These are phyloP conservation scores for Hypomyces rosellus DNA, from an alignment of 2,329 filamentous ascomycete genomes.

Conservation along the genomic window DNA sequence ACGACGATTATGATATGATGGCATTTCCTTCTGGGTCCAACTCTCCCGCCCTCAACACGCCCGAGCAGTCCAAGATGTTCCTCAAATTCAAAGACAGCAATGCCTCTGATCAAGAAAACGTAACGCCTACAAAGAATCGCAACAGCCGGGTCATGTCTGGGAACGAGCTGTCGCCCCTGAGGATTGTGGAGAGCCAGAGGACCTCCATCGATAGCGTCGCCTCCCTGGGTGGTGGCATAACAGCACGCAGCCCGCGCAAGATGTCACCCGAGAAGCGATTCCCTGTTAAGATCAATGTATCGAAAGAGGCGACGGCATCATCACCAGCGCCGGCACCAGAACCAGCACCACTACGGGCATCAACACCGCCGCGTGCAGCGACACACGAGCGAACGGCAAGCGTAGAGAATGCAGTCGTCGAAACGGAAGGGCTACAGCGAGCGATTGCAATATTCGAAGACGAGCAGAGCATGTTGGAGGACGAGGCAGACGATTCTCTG, in stretches of 20 bases:
- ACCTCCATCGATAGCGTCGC: constrained; percentile 18
- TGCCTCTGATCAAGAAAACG: constrained; percentile 38
- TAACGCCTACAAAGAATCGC: constrained; percentile 41
- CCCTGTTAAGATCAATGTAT: constrained; percentile 49
- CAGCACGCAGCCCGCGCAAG: constrained; percentile 39
- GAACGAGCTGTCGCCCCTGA: constrained; percentile 51
- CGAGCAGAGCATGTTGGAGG: constrained; percentile 28
- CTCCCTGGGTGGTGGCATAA: constrained; percentile 21
- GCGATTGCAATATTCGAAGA: constrained; percentile 61
- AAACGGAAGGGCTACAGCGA: constrained; percentile 50
- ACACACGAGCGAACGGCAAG: constrained; percentile 34
- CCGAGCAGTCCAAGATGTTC: background rate
- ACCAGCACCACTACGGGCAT: too few species aligned
- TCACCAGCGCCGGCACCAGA: constrained; percentile 6
- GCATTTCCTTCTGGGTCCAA: constrained; percentile 17
- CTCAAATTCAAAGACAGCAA: constrained; percentile 26
- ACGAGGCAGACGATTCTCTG: constrained; percentile 19
- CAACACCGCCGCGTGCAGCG: too few species aligned
- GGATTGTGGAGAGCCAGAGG: constrained; percentile 41
- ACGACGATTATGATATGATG: constrained; percentile 30
- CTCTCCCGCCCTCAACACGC: background rate
- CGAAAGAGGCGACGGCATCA: constrained; percentile 15
- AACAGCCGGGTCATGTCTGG: constrained; percentile 53
- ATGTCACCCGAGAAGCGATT: constrained; percentile 52
- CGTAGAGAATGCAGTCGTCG: constrained; percentile 47